Evolutionary conservation across 768 basidiomycete genomes (phyloP).

Genomic region (Artomyces pyxidatus): DNA sequence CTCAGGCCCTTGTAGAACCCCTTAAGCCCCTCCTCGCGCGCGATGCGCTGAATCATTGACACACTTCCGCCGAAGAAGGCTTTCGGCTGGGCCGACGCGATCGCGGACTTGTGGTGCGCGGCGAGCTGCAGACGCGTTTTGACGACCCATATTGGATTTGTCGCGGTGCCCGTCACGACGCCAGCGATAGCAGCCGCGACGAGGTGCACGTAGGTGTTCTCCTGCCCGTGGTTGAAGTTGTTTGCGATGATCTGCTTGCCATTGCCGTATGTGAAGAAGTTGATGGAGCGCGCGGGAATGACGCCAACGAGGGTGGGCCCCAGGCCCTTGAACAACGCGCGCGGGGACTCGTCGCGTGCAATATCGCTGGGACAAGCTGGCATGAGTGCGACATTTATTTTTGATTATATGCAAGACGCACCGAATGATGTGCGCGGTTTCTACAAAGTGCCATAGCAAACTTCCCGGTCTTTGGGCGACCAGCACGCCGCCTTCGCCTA

Average conservation of each 20-base stretch:
- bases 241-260: conserved; percentile 88
- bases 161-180: conserved; percentile 77
- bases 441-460: conserved; percentile 87
- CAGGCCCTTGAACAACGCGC: conserved; percentile 89
- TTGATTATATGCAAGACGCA: conserved; percentile 26
- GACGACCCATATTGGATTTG: conserved; percentile 99
- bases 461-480: conserved; percentile 33
- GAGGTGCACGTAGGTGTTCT: conserved; percentile 84
- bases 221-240: conserved; percentile 66
- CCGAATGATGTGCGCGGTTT: conserved; percentile 88
- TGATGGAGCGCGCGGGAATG: conserved; percentile 92
- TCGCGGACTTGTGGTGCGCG: conserved; percentile 14
- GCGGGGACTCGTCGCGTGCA: conserved; percentile 78
- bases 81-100: conserved; percentile 9
- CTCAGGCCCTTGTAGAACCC: conserved; percentile 95
- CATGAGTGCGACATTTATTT: not conserved
- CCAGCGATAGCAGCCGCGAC: conserved; percentile 81
- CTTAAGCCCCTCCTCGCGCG: conserved; percentile 69
- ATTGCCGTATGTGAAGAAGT: conserved; percentile 97
- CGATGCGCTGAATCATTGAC: conserved; percentile 61
- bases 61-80: conserved; percentile 45
- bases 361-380: conserved; percentile 56
- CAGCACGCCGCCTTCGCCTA: conserved; percentile 27
- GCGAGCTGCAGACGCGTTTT: conserved; percentile 90
- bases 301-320: conserved; percentile 93